A percentile compares a stretch with the other conserved stretches of the same genome.
Evolutionary conservation across 1,284 basidiomycete genomes (phyloP).

Genomic region (Stereum hirsutum): DNA sequence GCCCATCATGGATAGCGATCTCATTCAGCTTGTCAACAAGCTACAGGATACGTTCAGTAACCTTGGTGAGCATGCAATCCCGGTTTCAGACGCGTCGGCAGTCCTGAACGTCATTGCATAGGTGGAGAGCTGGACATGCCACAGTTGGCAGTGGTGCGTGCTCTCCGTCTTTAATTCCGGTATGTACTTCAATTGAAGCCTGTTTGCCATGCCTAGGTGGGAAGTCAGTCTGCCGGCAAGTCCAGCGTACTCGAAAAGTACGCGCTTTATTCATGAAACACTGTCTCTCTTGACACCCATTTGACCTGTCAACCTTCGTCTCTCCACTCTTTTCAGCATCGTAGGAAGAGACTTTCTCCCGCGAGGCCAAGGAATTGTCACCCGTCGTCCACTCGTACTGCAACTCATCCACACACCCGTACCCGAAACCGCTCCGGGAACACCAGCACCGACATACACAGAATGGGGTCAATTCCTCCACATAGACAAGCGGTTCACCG

Average conservation of each 20-base stretch:
- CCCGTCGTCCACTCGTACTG: conserved; percentile 87
- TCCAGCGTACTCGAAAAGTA: conserved; percentile 83
- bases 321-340: conserved; percentile 43
- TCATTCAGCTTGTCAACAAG: conserved; percentile 94
- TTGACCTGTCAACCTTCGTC: too few species aligned
- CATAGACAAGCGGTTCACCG: conserved; percentile 92
- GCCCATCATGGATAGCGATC: conserved; percentile 78
- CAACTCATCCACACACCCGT: conserved; percentile 88
- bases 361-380: conserved; percentile 90
- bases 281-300: neutral
- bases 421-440: conserved; percentile 31
- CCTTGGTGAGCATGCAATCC: conserved; percentile 43
- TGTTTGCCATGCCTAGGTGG: conserved; percentile 43
- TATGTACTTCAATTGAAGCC: neutral
- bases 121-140: conserved; percentile 84
- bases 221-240: conserved; percentile 80
- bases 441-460: conserved; percentile 34
- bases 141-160: conserved; percentile 66
- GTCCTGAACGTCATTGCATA: too few species aligned
- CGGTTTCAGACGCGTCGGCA: neutral
- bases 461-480: conserved; percentile 98
- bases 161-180: too few species aligned
- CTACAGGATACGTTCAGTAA: conserved; percentile 87
- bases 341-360: conserved; percentile 96
- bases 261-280: conserved; percentile 18